Base-by-base conservation (phyloP, 495 filamentous ascomycete genomes). In the Trichoderma erinaceum region DNA sequence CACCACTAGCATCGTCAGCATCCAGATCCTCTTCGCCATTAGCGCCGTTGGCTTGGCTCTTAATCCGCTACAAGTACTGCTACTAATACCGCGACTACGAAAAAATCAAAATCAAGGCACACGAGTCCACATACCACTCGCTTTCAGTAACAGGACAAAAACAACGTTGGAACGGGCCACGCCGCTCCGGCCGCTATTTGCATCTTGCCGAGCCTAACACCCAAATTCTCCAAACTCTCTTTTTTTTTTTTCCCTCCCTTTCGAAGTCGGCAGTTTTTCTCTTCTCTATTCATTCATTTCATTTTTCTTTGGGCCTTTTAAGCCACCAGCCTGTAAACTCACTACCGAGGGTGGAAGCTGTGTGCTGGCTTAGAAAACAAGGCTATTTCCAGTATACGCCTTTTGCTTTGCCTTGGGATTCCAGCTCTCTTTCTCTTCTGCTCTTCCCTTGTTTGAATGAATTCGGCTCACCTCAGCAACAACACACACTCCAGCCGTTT, bases 161-260 rank as follows among this genome's bases (percentile, higher is more conserved):
- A 29, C 56, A 38, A 38, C 23, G 27, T 61, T 61, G 56, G 56
- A 61, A 61, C 56, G 56, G 56, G 56, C 56, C 48, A 52, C 48
- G 48, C 48, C 48, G 48, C 48, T 52, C 25, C 48, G 48, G 48
- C 48, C 48, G n/a, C 48, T 52, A 50, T 50, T 50, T 46, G 46
- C 46, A 50, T 50, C 46, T 50, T 50, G 46, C 52, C 52, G 25
- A 61, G 27, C 11, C 52, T 16, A 61, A 13, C 1, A 61, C 56
- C 56, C 3, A 48, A n/a, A 16, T 48, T 48, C 44, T 48, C n/a
- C 23, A 61, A 13, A 12, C 27, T 32, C 27, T 61, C 27, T 29
- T 29, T 61, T 23, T 61, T 29, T 29, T 61, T 23, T 61, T 21
- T 27, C 2, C 2, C 10, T 61, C 27, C 27, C 16, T 32, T 27